Percentiles rank a stretch among this genome's conserved stretches.
Evolutionary conservation across 192 early-diverging fungal genomes (phyloP).

Genomic region (Coemansia sp.): DNA sequence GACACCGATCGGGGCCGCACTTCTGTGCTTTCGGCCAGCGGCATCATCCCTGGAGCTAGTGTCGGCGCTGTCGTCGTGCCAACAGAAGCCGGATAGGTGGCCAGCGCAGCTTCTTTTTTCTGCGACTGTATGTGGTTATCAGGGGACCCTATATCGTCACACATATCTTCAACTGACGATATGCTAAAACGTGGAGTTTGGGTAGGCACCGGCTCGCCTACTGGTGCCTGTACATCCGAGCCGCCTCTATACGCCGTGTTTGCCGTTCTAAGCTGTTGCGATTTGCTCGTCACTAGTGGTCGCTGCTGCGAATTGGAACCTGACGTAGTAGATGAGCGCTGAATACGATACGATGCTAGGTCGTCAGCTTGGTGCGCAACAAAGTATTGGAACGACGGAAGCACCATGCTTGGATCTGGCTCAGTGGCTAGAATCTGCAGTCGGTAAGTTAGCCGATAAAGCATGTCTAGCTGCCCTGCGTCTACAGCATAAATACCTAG

Average conservation of each 20-base stretch:
- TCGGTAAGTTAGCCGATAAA: conserved; percentile 41
- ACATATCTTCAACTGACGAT: conserved; percentile 14
- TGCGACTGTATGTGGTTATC: neutral
- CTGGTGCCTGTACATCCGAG: neutral
- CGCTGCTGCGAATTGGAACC: conserved; percentile 7
- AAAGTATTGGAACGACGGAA: conserved; percentile 47
- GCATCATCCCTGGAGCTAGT: neutral
- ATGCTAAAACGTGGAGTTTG: conserved; percentile 5
- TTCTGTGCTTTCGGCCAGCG: neutral
- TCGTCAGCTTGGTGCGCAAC: conserved; percentile 27
- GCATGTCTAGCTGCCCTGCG: conserved; percentile 34
- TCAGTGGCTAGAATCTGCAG: conserved; percentile 45
- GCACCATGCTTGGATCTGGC: conserved; percentile 22
- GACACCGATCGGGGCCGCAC: conserved; percentile 32
- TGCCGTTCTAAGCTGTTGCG: neutral
- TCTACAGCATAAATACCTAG: conserved; percentile 8
- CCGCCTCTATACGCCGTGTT: neutral
- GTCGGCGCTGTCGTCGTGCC: neutral
- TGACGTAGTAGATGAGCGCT: conserved; percentile 40
- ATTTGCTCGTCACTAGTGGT: neutral
- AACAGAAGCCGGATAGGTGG: conserved; percentile 1
- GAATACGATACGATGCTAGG: conserved; percentile 28
- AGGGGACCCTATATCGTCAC: neutral
- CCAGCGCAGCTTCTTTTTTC: conserved; percentile 2
- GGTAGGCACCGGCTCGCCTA: neutral